Base-by-base conservation (phyloP, 441 rosid species). In the Aleurites moluccanus region DNA sequence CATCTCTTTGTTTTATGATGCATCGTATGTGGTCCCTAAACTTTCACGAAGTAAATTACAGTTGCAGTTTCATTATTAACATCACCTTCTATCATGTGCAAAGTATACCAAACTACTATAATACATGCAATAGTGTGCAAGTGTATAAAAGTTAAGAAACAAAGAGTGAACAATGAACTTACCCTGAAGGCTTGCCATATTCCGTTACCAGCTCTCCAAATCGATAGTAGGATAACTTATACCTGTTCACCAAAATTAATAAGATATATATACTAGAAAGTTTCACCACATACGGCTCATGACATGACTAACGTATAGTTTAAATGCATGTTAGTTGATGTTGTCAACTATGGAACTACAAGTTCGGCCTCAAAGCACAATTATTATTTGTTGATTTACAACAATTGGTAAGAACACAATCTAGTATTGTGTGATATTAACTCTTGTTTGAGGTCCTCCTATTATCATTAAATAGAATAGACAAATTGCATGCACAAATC, bases 131-230 rank as follows among this genome's bases (percentile, higher is more conserved):
- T 38, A 28, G 40, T 6, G 33, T 42, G 57, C 50, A 42, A 20
- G 10, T 8, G 27, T 40, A 56, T 3, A 52, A 52, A 14, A 47
- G 73, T 52, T 25, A 13, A 40, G 8, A 47, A 50, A 61, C n/a
- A n/a, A n/a, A n/a, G 18, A 42, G 23, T 28, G 62, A 13, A 55
- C 20, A 61, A 55, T 15, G 21, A 73, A 80, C 91, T 79, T 86
- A 94, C 99, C 99, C 97, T 6, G 94, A 73, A 72, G 99, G 99
- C 80, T 81, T 91, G 76, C 96, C 96, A 44, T 90, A 90, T 81
- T 96, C 99, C 44, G 99, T 96, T 64, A 87, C 68, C 83, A 93
- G 81, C 90, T 93, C 98, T 30, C 99, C 97, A 60, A 96, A 96
- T 53, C 98, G 92, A 85, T 96, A 93, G 84, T 96, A 96, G 27